These are phyloP conservation scores for Cutaneotrichosporon dermatis DNA, from an alignment of 1,284 basidiomycete genomes.

Conservation along the genomic window DNA sequence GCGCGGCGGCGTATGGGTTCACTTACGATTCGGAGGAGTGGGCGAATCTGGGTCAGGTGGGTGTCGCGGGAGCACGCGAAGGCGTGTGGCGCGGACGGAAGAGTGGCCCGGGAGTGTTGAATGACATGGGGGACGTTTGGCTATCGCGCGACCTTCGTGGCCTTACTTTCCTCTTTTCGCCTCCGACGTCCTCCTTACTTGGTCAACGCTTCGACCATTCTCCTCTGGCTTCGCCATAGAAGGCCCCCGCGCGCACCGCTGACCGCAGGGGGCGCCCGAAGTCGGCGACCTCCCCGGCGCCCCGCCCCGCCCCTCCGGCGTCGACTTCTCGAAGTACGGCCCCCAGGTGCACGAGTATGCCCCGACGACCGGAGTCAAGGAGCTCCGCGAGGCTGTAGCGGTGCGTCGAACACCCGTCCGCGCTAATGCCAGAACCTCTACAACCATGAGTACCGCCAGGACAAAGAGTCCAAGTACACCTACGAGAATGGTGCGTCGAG, in stretches of 20 bases:
- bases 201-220: no score
- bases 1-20: conserved; percentile 68
- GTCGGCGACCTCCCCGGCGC: conserved; percentile 70
- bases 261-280: conserved; percentile 13
- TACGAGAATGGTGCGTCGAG: conserved; percentile 66
- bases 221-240: no score
- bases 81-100: no score
- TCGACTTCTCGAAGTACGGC: conserved; percentile 58
- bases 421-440: conserved; percentile 73
- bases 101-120: no score
- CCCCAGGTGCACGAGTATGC: conserved; percentile 76
- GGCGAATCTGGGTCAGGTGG: conserved; percentile 68
- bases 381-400: conserved; percentile 35
- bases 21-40: conserved; percentile 66
- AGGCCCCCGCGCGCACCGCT: no score
- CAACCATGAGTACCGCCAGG: conserved; percentile 82
- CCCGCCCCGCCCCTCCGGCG: conserved; percentile 59
- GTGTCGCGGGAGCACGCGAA: neutral
- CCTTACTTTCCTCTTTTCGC: no score
- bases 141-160: no score
- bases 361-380: conserved; percentile 85
- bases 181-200: no score
- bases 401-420: no score
- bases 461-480: conserved; percentile 75
- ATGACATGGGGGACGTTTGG: no score